These are phyloP conservation scores for Quercus phellos DNA, from an alignment of 331 rosid genomes.

Conservation along the genomic window DNA sequence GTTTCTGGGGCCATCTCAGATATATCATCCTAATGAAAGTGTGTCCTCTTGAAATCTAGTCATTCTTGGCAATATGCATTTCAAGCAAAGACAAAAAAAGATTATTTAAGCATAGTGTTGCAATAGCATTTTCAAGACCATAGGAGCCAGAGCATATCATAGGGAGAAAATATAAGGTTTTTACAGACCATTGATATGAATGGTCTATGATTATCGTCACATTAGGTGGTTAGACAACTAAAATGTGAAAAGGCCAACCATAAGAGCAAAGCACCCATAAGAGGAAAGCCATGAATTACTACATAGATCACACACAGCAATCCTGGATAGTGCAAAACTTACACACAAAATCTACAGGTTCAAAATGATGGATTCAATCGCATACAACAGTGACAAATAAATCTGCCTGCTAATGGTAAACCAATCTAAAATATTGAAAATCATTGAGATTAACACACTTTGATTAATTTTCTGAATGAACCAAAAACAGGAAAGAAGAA, in stretches of 20 bases:
- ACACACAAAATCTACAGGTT: neutral
- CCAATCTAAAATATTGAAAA: no score
- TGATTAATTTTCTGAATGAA: neutral
- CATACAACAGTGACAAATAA: neutral
- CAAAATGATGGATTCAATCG: neutral
- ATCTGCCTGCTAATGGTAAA: neutral
- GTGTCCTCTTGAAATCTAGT: neutral
- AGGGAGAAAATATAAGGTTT: neutral
- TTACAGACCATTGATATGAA: neutral
- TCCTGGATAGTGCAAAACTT: neutral
- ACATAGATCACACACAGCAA: no score
- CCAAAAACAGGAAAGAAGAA: neutral
- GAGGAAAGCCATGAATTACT: no score
- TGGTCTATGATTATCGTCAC: neutral
- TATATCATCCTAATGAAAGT: neutral
- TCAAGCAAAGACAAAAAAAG: neutral
- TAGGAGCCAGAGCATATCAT: neutral
- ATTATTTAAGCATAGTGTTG: neutral
- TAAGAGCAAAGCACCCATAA: no score
- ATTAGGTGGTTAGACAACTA: neutral
- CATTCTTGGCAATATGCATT: neutral
- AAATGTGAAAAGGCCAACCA: neutral
- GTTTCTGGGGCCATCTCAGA: neutral
- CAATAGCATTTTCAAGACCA: neutral
- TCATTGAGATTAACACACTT: no score